Evolutionary conservation across 1,284 basidiomycete genomes (phyloP).

Genomic region (Anthracocystis panici-leucophaei): DNA sequence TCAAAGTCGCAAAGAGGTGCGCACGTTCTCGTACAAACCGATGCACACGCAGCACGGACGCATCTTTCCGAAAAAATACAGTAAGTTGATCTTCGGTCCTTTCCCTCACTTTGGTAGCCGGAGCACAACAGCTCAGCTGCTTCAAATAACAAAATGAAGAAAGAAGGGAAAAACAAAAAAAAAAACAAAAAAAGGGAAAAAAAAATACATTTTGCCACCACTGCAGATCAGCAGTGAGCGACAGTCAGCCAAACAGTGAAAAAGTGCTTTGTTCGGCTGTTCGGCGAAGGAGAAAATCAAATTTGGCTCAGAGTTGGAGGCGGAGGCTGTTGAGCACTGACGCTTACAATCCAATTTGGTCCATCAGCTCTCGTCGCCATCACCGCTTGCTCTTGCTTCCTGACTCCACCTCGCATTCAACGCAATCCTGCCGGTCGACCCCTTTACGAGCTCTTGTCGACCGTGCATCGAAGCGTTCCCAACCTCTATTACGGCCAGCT

Average conservation of each 20-base stretch:
- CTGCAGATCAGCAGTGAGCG: not conserved
- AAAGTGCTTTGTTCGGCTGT: conserved; percentile 12
- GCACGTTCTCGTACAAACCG: conserved; percentile 21
- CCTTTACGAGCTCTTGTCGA: conserved; percentile 18
- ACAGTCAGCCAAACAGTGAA: not conserved
- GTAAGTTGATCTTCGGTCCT: not conserved
- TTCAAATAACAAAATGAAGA: not conserved
- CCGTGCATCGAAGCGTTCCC: conserved; percentile 24
- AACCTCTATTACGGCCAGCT: not conserved
- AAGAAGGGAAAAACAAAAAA: conserved; percentile 5
- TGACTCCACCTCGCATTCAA: conserved; percentile 4
- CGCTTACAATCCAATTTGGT: not conserved
- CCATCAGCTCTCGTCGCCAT: conserved; percentile 6
- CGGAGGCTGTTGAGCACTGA: conserved; percentile 8
- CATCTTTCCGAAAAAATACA: not conserved
- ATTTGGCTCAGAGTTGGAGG: not conserved
- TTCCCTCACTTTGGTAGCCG: not conserved
- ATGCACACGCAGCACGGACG: conserved; percentile 28
- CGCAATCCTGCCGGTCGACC: conserved; percentile 29
- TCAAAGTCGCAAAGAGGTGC: conserved; percentile 1
- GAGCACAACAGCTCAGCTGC: conserved; percentile 3
- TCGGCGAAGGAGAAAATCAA: not conserved
- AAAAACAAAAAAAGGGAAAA: too few species aligned
- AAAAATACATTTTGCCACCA: conserved; percentile 12
- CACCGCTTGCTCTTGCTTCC: not conserved